phyloP scores from a whole-genome alignment of 148 eudicot species.

The Oxyria digyna region DNA sequence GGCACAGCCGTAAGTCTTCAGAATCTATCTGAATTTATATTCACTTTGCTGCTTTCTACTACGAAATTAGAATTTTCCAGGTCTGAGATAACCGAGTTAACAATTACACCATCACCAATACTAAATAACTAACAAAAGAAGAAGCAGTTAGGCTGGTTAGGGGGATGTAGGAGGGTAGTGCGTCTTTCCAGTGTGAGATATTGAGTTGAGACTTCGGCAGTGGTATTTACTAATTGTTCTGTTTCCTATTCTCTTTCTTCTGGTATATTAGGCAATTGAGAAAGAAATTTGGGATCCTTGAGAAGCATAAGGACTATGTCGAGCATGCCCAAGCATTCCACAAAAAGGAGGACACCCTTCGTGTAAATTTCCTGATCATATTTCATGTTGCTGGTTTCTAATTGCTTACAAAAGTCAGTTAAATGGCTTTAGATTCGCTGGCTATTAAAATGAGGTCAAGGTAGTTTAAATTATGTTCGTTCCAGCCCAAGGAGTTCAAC shows the following conservation, averaged over 20 bases:
- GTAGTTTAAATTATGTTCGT: background rate
- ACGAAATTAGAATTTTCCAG: too few species aligned
- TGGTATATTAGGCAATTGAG: slow-evolving; percentile 31
- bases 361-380: slow-evolving; percentile 17
- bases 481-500: background rate
- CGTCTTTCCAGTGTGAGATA: background rate
- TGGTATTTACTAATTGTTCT: background rate
- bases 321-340: slow-evolving; percentile 61
- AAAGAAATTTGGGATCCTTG: slow-evolving; percentile 63
- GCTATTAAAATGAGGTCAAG: background rate
- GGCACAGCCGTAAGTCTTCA: slow-evolving; percentile 66
- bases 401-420: background rate
- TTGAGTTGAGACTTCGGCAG: background rate
- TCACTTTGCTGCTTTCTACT: too few species aligned
- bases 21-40: background rate
- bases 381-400: background rate
- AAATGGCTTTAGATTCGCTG: background rate
- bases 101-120: too few species aligned
- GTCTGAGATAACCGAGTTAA: too few species aligned
- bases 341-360: slow-evolving; percentile 62
- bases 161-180: background rate
- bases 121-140: too few species aligned
- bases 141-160: background rate
- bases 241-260: background rate
- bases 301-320: slow-evolving; percentile 83